Base-by-base conservation (phyloP, 768 basidiomycete species). In the Auriscalpium orientale region DNA sequence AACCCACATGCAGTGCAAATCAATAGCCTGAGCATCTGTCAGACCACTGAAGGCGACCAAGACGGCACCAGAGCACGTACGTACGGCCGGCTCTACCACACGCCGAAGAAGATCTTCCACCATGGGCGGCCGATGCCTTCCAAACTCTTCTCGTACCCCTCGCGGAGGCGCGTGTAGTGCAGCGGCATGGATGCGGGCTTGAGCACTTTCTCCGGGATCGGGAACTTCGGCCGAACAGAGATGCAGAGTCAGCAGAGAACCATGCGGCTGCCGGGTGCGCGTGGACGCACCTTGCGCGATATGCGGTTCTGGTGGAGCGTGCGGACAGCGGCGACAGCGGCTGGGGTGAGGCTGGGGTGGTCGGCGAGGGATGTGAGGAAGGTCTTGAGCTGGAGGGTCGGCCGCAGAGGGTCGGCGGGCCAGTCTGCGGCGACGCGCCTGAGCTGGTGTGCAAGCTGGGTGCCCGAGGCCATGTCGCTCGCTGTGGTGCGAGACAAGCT, bases 81-180 rank as follows among this genome's bases (percentile, higher is more conserved):
- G 21, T 12, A n/a, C 21, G n/a, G 12, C 33, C 20, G 40, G 22
- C 10, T 21, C 71, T 77, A 84, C 87, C 88, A 89, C 56, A 89
- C 76, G 40, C 81, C 80, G 61, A 91, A 84, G 68, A 91, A 87
- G 45, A 86, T 71, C 67, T 91, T 89, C 89, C 89, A 91, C 85
- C 85, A 84, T 2, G 89, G 87, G 54, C 89, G 74, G 36, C 79
- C 79, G 46, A 89, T 85, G n/a, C 89, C 89, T 64, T 83, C 74
- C 11, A 82, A 79, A 62, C 85, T 87, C 70, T 85, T 87, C 56
- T 89, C 82, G 58, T 85, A 82, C 6, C 82, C 89, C 62, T 88
- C 86, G 1, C 81, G 75, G 9, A 92, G 78, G 22, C 85, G 80
- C 46, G 82, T 76, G 62, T 92, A 92, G 69, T 92, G 82, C 51